phyloP scores from a whole-genome alignment of 2,329 filamentous ascomycete species.

The Phaeomoniella chlamydospora region DNA sequence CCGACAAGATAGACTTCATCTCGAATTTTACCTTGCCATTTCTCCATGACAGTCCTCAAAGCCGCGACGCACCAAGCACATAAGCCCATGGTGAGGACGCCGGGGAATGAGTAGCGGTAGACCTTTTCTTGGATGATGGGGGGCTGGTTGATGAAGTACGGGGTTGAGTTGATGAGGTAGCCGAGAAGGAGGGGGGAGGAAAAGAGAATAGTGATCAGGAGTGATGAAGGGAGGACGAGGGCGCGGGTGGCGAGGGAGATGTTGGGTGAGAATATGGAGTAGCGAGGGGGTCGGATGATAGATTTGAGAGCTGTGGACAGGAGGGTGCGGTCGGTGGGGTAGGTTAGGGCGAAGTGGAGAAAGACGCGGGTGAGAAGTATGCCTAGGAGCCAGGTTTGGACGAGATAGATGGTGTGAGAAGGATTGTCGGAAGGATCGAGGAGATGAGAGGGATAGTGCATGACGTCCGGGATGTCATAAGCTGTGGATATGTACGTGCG shows the following conservation, averaged over 20 bases:
- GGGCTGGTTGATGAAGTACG: slow-evolving; percentile 12
- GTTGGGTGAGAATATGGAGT: slow-evolving; percentile 69
- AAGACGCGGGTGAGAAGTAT: slow-evolving; percentile 76
- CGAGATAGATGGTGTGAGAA: slow-evolving; percentile 55
- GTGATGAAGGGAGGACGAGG: slow-evolving; percentile 62
- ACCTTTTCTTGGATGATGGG: slow-evolving; percentile 23
- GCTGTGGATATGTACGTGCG: slow-evolving; percentile 53
- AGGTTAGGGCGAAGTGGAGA: slow-evolving; percentile 45
- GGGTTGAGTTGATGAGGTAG: slow-evolving; percentile 29
- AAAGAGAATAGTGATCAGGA: slow-evolving; percentile 50
- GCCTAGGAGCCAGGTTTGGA: slow-evolving; percentile 89
- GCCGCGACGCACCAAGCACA: slow-evolving; percentile 25
- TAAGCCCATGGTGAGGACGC: slow-evolving; percentile 39
- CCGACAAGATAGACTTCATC: slow-evolving; percentile 96
- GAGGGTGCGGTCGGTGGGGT: slow-evolving; percentile 31
- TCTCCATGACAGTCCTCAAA: slow-evolving; percentile 41
- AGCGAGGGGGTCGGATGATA: slow-evolving; percentile 42
- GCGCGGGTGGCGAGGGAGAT: slow-evolving; percentile 65
- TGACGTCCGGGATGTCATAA: background rate
- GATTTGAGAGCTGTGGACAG: slow-evolving; percentile 60
- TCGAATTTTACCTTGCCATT: slow-evolving; percentile 68
- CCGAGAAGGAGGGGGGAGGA: slow-evolving; percentile 49
- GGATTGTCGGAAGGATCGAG: slow-evolving; percentile 31
- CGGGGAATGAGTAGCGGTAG: slow-evolving; percentile 64
- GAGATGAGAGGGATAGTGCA: slow-evolving; percentile 13